These are phyloP conservation scores for Monilinia fructicola DNA, from an alignment of 2,329 filamentous ascomycete species.

Conservation along the genomic window DNA sequence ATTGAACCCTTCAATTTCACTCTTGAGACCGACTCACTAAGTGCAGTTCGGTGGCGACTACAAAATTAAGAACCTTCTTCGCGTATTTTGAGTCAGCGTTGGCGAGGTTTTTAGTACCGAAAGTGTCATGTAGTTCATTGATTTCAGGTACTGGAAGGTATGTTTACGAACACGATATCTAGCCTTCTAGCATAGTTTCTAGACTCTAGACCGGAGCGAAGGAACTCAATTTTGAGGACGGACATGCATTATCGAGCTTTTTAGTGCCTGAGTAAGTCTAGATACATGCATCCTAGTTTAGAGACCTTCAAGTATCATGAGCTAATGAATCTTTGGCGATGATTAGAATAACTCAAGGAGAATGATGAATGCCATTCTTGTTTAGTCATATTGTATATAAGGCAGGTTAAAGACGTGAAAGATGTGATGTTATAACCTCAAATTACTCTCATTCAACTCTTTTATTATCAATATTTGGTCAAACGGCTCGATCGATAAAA, in stretches of 20 bases:
- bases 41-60: too few species aligned
- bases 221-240: not conserved
- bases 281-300: too few species aligned
- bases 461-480: not conserved
- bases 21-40: too few species aligned
- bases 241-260: not conserved
- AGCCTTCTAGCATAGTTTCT: not conserved
- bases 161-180: not conserved
- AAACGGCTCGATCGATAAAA: not conserved
- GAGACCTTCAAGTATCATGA: too few species aligned
- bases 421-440: not conserved
- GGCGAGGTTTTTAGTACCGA: not conserved
- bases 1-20: too few species aligned
- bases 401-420: too few species aligned
- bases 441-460: not conserved
- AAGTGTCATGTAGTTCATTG: not conserved
- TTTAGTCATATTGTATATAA: too few species aligned
- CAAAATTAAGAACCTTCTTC: too few species aligned
- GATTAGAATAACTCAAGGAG: too few species aligned
- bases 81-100: too few species aligned
- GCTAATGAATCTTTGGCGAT: too few species aligned
- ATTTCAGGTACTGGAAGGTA: not conserved
- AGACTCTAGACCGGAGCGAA: not conserved
- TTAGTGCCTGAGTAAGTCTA: not conserved
- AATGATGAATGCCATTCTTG: not conserved